Conservation (phyloP, 2,329 filamentous ascomycete species). For the Phialocephala subalpina region DNA sequence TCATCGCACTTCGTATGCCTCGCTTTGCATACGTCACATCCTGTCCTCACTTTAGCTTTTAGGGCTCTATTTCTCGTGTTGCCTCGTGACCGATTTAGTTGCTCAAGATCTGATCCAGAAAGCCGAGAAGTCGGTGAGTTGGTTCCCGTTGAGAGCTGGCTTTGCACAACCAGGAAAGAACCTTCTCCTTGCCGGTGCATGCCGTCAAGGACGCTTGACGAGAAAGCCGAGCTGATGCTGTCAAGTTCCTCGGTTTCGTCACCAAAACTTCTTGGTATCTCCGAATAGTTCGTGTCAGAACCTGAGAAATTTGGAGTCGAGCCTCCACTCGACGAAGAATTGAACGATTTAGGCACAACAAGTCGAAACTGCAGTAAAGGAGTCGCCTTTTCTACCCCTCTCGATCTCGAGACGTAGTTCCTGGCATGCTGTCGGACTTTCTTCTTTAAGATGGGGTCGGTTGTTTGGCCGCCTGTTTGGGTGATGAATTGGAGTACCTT, state of each 20-base stretch:
- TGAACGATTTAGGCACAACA: constrained; percentile 14
- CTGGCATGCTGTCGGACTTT: constrained; percentile 21
- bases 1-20: constrained; percentile 27
- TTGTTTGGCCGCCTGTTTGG: constrained; percentile 12
- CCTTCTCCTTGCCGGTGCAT: background rate
- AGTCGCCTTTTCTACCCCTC: background rate
- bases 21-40: constrained; percentile 19
- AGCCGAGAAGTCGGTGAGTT: background rate
- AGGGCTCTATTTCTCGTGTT: background rate
- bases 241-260: background rate
- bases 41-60: constrained; percentile 15
- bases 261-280: background rate
- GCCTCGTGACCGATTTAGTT: no score
- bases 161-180: background rate
- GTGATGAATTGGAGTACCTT: constrained; percentile 15
- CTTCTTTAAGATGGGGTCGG: constrained; percentile 16
- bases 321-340: background rate
- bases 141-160: background rate
- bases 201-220: background rate
- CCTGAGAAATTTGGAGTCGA: background rate
- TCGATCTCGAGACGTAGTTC: background rate
- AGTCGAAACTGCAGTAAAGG: constrained; percentile 9
- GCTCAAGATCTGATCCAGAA: background rate
- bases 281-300: background rate
- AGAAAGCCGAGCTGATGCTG: background rate